Evolutionary conservation across 2,329 filamentous ascomycete species (phyloP), one percentile per base, ranked within the genome.

Genomic region (Bertia moriformis): DNA sequence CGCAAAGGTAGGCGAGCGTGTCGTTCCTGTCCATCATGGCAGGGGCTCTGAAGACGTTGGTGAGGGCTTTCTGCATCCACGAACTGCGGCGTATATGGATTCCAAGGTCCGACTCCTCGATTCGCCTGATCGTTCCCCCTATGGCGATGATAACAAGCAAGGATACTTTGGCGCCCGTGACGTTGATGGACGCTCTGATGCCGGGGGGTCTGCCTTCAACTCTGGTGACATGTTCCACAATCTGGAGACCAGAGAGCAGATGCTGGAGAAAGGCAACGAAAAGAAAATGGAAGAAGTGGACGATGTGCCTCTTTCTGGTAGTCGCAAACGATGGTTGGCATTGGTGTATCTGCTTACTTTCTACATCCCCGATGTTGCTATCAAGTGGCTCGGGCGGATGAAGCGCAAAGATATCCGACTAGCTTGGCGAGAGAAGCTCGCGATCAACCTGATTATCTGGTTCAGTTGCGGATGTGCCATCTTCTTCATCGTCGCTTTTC

Each of bases 371-470:
- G 88, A 95, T 54, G 83, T 94, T 49, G 51, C 80, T 33, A 83
- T 96, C 54, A 73, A 76, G 40, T 67, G 68, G 49, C 44, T 93
- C 30, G 89, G 89, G 17, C 72, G 83, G 39, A 95, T 95, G 81
- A 73, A 82, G 43, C 83, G 91, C 44, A 93, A 93, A 55, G 91
- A 98, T 56, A 77, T 98, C 5, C 83, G 88, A 18, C 70, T 83
- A 55, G 91, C 91, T 1, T 98, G 91, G 91, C 73, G 91, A 53
- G 91, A 98, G 58, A 98, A 98, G 67, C 58, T 98, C 42, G 89
- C 91, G 40, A 98, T 98, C 69, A 98, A 98, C 65, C 69, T 98
- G 57, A 71, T 96, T 53, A 98, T 98, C 55, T 98, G 93, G 91
- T 64, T 89, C 41, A 74, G 71, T 54, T 96, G 89, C 61, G 65